Percentiles rank a stretch among this genome's conserved stretches.
Evolutionary conservation across 805 yeast genomes (phyloP).

Genomic region (Sugiyamaella boreocaroliniensis): DNA sequence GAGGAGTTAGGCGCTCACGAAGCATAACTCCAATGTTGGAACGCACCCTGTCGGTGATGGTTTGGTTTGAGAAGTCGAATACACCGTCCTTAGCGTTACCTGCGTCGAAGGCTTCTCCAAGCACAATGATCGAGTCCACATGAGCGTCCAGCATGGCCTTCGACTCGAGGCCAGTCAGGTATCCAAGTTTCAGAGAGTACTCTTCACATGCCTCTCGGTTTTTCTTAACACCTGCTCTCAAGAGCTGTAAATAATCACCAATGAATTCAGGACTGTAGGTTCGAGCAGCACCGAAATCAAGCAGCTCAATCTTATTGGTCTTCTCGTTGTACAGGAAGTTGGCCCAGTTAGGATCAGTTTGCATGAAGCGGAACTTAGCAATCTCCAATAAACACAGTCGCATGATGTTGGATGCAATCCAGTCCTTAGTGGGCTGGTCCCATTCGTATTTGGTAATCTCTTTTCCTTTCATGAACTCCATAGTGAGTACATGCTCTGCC

Average conservation of each 20-base stretch:
- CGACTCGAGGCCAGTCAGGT: constrained; percentile 85
- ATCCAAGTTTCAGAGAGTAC: constrained; percentile 71
- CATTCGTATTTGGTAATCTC: constrained; percentile 72
- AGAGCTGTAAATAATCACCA: constrained; percentile 56
- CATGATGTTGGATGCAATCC: constrained; percentile 83
- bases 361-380: constrained; percentile 84
- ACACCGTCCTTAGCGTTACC: constrained; percentile 36
- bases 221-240: constrained; percentile 65
- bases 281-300: constrained; percentile 95
- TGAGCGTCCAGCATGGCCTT: constrained; percentile 87
- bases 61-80: constrained; percentile 75
- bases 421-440: constrained; percentile 66
- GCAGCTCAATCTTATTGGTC: constrained; percentile 70
- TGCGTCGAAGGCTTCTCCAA: constrained; percentile 84
- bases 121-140: constrained; percentile 77
- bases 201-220: constrained; percentile 60
- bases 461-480: constrained; percentile 79
- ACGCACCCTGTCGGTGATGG: constrained; percentile 89
- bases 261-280: constrained; percentile 66
- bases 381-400: constrained; percentile 79
- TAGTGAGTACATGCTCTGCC: constrained; percentile 78
- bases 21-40: constrained; percentile 85
- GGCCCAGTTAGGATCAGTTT: constrained; percentile 99
- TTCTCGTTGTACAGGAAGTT: constrained; percentile 75
- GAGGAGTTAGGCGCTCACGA: constrained; percentile 86